A percentile compares a stretch with the other conserved stretches of the same genome.
phyloP scores from a whole-genome alignment of 345 rosid species.

The Arabidopsis suecica region DNA sequence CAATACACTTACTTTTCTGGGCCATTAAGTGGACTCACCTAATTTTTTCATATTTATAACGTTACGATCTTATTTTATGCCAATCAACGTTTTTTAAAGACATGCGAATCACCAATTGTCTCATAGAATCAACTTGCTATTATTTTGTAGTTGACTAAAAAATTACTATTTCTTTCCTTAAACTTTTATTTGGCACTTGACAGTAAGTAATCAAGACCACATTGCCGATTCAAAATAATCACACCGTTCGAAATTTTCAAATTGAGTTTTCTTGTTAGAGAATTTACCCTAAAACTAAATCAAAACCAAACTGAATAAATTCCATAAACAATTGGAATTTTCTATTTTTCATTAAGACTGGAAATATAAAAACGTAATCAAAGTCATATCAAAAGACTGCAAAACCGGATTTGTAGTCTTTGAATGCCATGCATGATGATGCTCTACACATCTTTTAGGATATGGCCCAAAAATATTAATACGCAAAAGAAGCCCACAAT shows the following conservation, averaged over 20 bases:
- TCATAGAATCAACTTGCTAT: slow-evolving; percentile 13
- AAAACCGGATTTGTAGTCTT: not conserved
- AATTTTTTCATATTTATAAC: slow-evolving; percentile 26
- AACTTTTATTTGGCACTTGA: not conserved
- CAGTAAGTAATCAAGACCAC: not conserved
- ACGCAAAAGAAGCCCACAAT: slow-evolving; percentile 13
- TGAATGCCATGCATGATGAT: slow-evolving; percentile 14
- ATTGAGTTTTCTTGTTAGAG: not conserved
- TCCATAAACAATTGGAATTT: not conserved
- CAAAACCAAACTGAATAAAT: not conserved
- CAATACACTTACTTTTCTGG: slow-evolving; percentile 25
- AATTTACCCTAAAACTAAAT: not conserved
- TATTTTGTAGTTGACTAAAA: slow-evolving; percentile 26
- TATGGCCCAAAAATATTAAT: slow-evolving; percentile 12
- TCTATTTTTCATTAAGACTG: not conserved
- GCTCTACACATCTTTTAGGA: not conserved
- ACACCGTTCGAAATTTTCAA: not conserved
- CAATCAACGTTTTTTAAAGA: not conserved
- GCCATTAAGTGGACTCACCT: slow-evolving; percentile 44
- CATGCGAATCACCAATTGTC: slow-evolving; percentile 28
- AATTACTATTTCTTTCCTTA: not conserved
- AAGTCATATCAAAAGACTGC: not conserved
- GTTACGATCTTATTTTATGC: slow-evolving; percentile 29
- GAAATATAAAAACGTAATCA: not conserved
- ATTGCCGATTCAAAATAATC: not conserved